phyloP scores from a whole-genome alignment of 2,329 filamentous ascomycete genomes.

The Fusarium concolor region DNA sequence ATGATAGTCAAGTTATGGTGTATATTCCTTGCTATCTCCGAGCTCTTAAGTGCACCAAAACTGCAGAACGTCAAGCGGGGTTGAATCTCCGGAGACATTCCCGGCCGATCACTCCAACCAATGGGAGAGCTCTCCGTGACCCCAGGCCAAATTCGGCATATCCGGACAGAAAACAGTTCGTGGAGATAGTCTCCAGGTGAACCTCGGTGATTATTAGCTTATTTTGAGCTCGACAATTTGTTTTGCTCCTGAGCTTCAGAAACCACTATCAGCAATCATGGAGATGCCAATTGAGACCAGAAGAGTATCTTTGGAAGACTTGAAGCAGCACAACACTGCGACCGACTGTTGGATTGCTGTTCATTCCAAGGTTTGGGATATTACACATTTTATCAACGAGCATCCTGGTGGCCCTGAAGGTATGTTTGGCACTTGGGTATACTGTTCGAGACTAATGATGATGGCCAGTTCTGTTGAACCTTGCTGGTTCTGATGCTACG shows the following conservation, averaged over 20 bases:
- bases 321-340: conserved; percentile 60
- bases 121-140: conserved; percentile 19
- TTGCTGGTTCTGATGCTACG: conserved; percentile 66
- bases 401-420: conserved; percentile 54
- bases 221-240: conserved; percentile 1
- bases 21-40: conserved; percentile 17
- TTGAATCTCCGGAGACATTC: not conserved
- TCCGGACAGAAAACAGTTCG: not conserved
- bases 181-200: not conserved
- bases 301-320: conserved; percentile 47
- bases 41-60: conserved; percentile 8
- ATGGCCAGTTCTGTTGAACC: conserved; percentile 59
- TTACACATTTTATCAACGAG: conserved; percentile 70
- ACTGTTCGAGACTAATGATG: not conserved
- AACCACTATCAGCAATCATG: conserved; percentile 4
- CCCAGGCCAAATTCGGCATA: not conserved
- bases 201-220: conserved; percentile 12
- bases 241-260: not conserved
- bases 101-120: not conserved
- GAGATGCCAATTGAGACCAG: conserved; percentile 15
- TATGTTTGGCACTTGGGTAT: not conserved
- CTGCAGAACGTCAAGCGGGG: not conserved
- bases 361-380: conserved; percentile 75
- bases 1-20: not conserved
- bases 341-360: conserved; percentile 75